Conservation (phyloP, 2,329 filamentous ascomycete genomes). For the Tolypocladium sp. region DNA sequence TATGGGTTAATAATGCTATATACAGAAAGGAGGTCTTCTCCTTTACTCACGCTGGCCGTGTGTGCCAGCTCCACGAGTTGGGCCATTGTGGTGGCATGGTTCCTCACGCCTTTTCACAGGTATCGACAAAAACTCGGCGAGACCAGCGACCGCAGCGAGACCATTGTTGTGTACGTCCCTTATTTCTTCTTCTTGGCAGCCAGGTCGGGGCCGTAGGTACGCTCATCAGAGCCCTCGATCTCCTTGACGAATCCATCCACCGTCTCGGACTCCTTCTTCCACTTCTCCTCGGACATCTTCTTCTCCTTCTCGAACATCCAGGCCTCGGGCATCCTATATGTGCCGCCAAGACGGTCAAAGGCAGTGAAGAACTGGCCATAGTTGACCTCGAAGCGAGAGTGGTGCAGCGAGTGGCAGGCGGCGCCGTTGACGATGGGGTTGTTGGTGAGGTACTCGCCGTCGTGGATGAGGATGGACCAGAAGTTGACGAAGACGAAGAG, state of each 20-base stretch:
- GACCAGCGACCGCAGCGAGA: background rate
- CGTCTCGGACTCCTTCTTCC: conserved; percentile 66
- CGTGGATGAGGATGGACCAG: conserved; percentile 94
- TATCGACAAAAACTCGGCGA: no score
- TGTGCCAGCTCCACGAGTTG: background rate
- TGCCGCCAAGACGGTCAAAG: conserved; percentile 82
- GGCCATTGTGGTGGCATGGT: background rate
- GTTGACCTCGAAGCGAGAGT: conserved; percentile 53
- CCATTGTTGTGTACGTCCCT: background rate
- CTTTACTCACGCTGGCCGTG: background rate
- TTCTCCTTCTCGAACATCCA: conserved; percentile 77
- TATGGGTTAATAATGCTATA: background rate
- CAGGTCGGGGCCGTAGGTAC: conserved; percentile 29
- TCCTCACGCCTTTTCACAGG: background rate
- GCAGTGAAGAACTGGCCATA: conserved; percentile 91
- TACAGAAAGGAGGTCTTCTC: background rate
- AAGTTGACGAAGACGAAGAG: conserved; percentile 92
- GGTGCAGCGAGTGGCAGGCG: conserved; percentile 76
- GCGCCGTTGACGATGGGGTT: conserved; percentile 89
- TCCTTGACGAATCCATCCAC: conserved; percentile 69
- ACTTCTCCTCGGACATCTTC: conserved; percentile 76
- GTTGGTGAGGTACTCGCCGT: conserved; percentile 89
- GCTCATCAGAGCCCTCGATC: conserved; percentile 52
- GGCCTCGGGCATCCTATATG: conserved; percentile 76
- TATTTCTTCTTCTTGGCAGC: conserved; percentile 24